Evolutionary conservation across 108 stramenopile species (phyloP).

Genomic region (Pseudonitzschia delicatissima): DNA sequence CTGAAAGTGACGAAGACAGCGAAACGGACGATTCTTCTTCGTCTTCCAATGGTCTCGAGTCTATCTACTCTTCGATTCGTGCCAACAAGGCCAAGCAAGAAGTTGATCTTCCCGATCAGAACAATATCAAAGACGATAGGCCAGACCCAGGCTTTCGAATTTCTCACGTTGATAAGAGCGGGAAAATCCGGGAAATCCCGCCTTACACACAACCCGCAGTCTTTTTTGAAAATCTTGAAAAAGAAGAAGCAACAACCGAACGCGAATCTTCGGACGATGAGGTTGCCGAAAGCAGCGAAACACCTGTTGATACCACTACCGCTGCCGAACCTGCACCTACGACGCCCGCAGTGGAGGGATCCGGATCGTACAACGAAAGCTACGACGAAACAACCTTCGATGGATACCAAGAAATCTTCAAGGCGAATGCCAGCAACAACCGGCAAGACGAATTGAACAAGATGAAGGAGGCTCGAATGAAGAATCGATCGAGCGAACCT

Average conservation of each 20-base stretch:
- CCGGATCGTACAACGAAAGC: background rate
- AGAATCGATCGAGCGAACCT: conserved; percentile 47
- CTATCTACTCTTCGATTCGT: conserved; percentile 52
- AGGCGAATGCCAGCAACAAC: conserved; percentile 47
- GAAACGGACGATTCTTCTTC: background rate
- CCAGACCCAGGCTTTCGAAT: conserved; percentile 79
- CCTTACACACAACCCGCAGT: conserved; percentile 73
- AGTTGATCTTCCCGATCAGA: conserved; percentile 27
- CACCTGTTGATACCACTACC: no score
- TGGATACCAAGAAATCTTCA: conserved; percentile 70
- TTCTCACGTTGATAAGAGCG: conserved; percentile 55
- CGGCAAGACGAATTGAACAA: conserved; percentile 61
- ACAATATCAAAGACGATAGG: conserved; percentile 20
- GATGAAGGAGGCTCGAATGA: conserved; percentile 61
- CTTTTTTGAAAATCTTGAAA: conserved; percentile 34
- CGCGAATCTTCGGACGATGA: background rate
- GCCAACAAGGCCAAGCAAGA: conserved; percentile 54
- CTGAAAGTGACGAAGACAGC: background rate
- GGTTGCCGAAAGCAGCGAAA: background rate
- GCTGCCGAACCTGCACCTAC: background rate
- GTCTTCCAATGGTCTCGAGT: conserved; percentile 25
- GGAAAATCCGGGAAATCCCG: conserved; percentile 64
- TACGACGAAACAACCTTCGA: conserved; percentile 70
- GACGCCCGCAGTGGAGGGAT: conserved; percentile 1
- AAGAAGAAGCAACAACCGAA: background rate